Percentiles rank a stretch among this genome's conserved stretches.
phyloP scores from a whole-genome alignment of 2,329 filamentous ascomycete genomes.

The Fusarium sp. region DNA sequence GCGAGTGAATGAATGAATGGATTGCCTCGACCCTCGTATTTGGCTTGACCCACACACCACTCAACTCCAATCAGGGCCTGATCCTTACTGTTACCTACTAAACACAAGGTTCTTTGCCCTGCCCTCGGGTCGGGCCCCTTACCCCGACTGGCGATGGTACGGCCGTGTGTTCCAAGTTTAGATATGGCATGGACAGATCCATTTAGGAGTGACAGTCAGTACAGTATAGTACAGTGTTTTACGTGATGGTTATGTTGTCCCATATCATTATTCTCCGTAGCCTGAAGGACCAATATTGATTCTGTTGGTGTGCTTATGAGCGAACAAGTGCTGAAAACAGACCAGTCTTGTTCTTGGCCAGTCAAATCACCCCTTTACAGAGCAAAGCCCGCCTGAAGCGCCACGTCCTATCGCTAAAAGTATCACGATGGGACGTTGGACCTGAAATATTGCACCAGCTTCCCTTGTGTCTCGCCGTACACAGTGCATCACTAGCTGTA shows the following conservation, averaged over 20 bases:
- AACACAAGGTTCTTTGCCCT: constrained; percentile 37
- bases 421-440: constrained; percentile 42
- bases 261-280: background rate
- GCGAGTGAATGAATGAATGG: constrained; percentile 5
- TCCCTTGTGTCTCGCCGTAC: constrained; percentile 16
- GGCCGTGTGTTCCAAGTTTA: constrained; percentile 42
- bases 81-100: constrained; percentile 39
- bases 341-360: background rate
- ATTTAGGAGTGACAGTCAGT: constrained; percentile 30
- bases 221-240: constrained; percentile 22
- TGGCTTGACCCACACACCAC: constrained; percentile 33
- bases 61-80: constrained; percentile 30
- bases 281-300: background rate
- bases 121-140: constrained; percentile 36
- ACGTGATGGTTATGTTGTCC: background rate
- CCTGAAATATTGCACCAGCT: constrained; percentile 32
- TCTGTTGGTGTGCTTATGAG: background rate
- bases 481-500: constrained; percentile 38
- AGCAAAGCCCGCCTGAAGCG: constrained; percentile 32
- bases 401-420: constrained; percentile 39
- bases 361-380: constrained; percentile 30
- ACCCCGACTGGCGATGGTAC: constrained; percentile 40
- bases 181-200: constrained; percentile 29
- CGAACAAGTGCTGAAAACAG: background rate
- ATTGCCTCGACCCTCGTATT: constrained; percentile 35